Evolutionary conservation across 495 filamentous ascomycete species (phyloP).

Genomic region (Neurospora tetraspora): DNA sequence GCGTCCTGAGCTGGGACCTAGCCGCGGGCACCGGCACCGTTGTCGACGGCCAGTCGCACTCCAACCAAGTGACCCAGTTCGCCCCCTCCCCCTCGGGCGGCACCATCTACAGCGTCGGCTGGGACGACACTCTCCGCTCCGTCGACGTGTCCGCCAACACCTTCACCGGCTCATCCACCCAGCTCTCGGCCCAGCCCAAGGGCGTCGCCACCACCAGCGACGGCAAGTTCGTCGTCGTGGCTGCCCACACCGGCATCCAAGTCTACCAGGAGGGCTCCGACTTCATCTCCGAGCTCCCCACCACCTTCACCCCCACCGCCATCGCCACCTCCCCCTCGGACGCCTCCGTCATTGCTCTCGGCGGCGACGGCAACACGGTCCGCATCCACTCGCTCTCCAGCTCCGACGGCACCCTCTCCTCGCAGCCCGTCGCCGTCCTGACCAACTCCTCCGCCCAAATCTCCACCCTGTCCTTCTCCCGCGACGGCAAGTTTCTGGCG

Average conservation of each 20-base stretch:
- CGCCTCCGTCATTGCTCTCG: slow-evolving; percentile 60
- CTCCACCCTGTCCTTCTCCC: slow-evolving; percentile 69
- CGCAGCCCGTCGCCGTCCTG: slow-evolving; percentile 31
- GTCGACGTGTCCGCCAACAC: slow-evolving; percentile 49
- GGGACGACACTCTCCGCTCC: slow-evolving; percentile 88
- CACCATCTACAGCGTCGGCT: slow-evolving; percentile 73
- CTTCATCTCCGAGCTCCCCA: slow-evolving; percentile 36
- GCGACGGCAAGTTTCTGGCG: slow-evolving; percentile 60
- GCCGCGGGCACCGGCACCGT: slow-evolving; percentile 51
- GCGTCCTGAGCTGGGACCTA: slow-evolving; percentile 74
- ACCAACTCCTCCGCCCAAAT: slow-evolving; percentile 45
- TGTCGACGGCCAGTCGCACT: slow-evolving; percentile 70
- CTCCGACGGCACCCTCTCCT: slow-evolving; percentile 31
- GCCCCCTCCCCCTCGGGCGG: slow-evolving; percentile 38
- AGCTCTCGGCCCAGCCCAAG: slow-evolving; percentile 42
- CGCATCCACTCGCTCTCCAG: slow-evolving; percentile 55
- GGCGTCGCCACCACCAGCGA: slow-evolving; percentile 34
- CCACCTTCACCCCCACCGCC: slow-evolving; percentile 50
- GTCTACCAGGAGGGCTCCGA: slow-evolving; percentile 47
- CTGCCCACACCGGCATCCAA: slow-evolving; percentile 53
- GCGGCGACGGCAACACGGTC: slow-evolving; percentile 58
- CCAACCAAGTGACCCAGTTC: slow-evolving; percentile 74
- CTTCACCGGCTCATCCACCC: slow-evolving; percentile 36
- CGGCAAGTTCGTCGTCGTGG: slow-evolving; percentile 47
- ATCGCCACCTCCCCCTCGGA: slow-evolving; percentile 47